A percentile compares a stretch with the other conserved stretches of the same genome.
Evolutionary conservation across 768 basidiomycete species (phyloP).

Genomic region (Sutorius australiensis): DNA sequence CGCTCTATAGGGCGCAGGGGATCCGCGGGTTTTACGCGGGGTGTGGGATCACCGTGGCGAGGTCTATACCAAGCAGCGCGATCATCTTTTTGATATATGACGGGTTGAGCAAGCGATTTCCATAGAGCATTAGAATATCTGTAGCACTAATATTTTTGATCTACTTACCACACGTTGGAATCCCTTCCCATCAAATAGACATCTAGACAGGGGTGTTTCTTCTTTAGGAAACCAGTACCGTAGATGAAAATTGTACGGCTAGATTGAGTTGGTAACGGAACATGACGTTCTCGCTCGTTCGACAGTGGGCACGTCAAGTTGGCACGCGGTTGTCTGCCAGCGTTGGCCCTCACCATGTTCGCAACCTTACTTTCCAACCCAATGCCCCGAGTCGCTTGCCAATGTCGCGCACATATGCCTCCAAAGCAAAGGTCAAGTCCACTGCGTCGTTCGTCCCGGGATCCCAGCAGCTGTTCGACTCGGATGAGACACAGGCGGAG

Average conservation of each 20-base stretch:
- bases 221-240: neutral
- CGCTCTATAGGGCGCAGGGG: slow-evolving; percentile 74
- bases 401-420: slow-evolving; percentile 25
- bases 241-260: neutral
- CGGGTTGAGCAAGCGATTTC: slow-evolving; percentile 56
- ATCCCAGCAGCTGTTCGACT: slow-evolving; percentile 58
- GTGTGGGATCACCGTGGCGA: slow-evolving; percentile 83
- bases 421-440: slow-evolving; percentile 37
- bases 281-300: slow-evolving; percentile 11
- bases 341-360: neutral
- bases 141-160: neutral
- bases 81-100: slow-evolving; percentile 94
- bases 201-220: slow-evolving; percentile 1
- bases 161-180: too few species aligned
- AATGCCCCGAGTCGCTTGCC: neutral
- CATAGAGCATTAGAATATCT: slow-evolving; percentile 20
- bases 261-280: neutral
- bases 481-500: slow-evolving; percentile 52
- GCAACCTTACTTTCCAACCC: neutral
- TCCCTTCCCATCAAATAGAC: neutral
- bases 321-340: neutral
- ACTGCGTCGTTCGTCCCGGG: slow-evolving; percentile 64
- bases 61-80: slow-evolving; percentile 85
- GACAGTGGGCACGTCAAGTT: slow-evolving; percentile 6
- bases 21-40: slow-evolving; percentile 87